Conservation (phyloP, 2,329 filamentous ascomycete genomes). For the Colletotrichum tropicale region DNA sequence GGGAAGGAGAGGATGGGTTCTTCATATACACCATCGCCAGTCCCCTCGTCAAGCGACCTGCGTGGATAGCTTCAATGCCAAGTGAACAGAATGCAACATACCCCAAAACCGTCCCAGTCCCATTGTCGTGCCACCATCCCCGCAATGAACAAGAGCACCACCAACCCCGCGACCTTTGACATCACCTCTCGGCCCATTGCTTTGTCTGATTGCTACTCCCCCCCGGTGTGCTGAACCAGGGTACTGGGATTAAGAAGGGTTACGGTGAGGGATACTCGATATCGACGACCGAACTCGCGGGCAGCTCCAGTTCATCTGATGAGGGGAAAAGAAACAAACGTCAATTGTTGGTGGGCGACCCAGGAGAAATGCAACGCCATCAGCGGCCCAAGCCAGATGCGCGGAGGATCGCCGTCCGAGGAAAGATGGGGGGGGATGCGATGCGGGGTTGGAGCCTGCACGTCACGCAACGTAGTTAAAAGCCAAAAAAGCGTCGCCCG, state of each 20-base stretch:
- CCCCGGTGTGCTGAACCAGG: neutral
- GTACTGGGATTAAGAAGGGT: neutral
- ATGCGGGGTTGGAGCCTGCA: neutral
- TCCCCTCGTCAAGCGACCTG: neutral
- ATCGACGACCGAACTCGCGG: neutral
- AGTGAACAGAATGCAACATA: slow-evolving; percentile 3
- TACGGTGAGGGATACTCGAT: neutral
- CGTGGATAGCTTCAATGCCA: neutral
- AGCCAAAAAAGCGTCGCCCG: neutral
- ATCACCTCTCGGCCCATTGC: neutral
- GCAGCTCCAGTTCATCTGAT: neutral
- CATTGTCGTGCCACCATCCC: neutral
- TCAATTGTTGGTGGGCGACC: slow-evolving; percentile 8
- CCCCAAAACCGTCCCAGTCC: slow-evolving; percentile 7
- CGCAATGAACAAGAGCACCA: neutral
- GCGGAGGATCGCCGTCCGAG: slow-evolving; percentile 14
- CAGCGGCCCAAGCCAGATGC: neutral
- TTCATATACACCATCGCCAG: neutral
- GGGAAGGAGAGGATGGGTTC: neutral
- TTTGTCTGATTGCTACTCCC: neutral
- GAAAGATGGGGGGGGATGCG: neutral
- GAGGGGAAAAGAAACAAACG: neutral
- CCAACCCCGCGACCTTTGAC: neutral
- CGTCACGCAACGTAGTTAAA: neutral
- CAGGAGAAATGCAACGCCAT: slow-evolving; percentile 8